Base-by-base conservation (phyloP, 345 rosid species). In the Eutrema heterophyllum region DNA sequence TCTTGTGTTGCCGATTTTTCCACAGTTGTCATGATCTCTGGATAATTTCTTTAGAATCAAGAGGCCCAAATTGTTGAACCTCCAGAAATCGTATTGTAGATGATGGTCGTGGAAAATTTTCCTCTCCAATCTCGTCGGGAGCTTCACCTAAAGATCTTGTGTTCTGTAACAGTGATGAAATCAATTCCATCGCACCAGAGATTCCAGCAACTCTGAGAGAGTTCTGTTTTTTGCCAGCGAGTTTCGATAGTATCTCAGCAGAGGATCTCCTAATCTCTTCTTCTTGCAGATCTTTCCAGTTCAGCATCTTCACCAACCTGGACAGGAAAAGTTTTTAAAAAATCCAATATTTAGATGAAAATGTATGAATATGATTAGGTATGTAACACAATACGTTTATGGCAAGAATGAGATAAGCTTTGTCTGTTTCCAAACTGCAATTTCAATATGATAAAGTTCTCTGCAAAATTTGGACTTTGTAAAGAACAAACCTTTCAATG, bases 121-220 rank as follows among this genome's bases (percentile, higher is more conserved):
- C 80, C 63, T 91, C 97, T 8, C 87, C 86, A 54, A 91, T 83
- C 78, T 86, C 98, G 63, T 91, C 97, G 0, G 97, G 86, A 33
- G 87, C 80, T 36, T 70, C 77, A 32, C 82, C 72, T 15, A 70
- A 79, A 67, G 63, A 64, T 74, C 97, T 76, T 8, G 71, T 83
- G 14, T 65, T 86, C 73, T 89, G 89, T 33, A 93, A 88, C 33
- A 93, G 79, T 35, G 97, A 91, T 43, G 97, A 89, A 44, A 93
- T 91, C 1, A 97, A 93, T 77, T 93, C 96, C 96, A 93, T 84
- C 9, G 98, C 92, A 1, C 98, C 98, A 15, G 96, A 88, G 63
- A 91, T 89, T 57, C 94, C 96, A 0, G 97, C 84, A 7, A 93
- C 94, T 14, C 98, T 81, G 0, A 93, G 81, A 6, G 94, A 83